phyloP scores from a whole-genome alignment of 2,329 filamentous ascomycete genomes.

The Verticillium alfalfae region DNA sequence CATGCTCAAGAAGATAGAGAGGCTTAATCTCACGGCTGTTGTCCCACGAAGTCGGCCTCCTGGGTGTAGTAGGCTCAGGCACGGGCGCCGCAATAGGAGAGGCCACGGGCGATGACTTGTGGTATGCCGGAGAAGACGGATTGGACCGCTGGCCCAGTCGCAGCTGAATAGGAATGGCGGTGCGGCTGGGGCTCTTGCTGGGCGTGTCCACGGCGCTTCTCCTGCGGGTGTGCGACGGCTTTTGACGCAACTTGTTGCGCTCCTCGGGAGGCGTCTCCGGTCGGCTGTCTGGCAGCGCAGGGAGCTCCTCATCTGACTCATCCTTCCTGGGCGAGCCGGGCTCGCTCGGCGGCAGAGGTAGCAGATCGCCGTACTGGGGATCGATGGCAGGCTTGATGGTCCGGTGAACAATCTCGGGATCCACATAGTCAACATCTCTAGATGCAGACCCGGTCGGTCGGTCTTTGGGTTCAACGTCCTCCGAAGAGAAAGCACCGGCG shows the following conservation, averaged over 20 bases:
- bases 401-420: constrained; percentile 53
- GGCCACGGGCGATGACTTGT: constrained; percentile 30
- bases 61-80: constrained; percentile 26
- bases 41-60: constrained; percentile 55
- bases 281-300: constrained; percentile 54
- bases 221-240: constrained; percentile 38
- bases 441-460: constrained; percentile 2
- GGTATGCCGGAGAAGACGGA: constrained; percentile 34
- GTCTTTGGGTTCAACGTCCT: constrained; percentile 21
- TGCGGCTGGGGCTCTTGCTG: constrained; percentile 47
- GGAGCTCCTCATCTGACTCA: constrained; percentile 32
- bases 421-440: constrained; percentile 33
- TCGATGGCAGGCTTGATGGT: constrained; percentile 61
- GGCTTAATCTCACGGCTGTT: constrained; percentile 69
- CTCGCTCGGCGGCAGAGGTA: constrained; percentile 57
- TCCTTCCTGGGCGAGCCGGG: constrained; percentile 40
- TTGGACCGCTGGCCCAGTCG: constrained; percentile 41
- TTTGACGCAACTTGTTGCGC: constrained; percentile 31
- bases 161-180: constrained; percentile 52
- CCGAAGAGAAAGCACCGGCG: constrained; percentile 36
- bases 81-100: constrained; percentile 23
- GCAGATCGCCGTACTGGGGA: constrained; percentile 58
- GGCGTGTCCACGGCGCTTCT: constrained; percentile 43
- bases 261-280: constrained; percentile 51
- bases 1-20: constrained; percentile 71